Base-by-base conservation (phyloP, 2,329 filamentous ascomycete genomes). In the Fusarium cicatricum region DNA sequence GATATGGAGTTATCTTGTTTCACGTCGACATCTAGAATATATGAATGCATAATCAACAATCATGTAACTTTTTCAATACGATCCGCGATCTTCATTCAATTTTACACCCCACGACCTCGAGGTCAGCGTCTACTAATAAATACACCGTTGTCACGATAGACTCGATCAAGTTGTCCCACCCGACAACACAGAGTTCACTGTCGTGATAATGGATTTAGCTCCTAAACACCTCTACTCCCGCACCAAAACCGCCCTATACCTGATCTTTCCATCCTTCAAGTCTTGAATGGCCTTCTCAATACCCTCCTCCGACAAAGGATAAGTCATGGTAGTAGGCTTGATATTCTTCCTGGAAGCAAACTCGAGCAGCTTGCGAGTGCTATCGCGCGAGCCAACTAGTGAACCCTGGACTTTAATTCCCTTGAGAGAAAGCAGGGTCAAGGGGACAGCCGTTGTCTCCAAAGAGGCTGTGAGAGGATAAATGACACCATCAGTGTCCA, bases 221-320 rank as follows among this genome's bases (percentile, higher is more conserved):
- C n/a, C n/a, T n/a, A n/a, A n/a, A n/a, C 9, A 10, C 23, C 23
- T 17, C 43, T 58, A 64, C 52, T 64, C 48, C 52, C 46, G 62
- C 2, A 74, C 62, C 3, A 77, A 61, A 11, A 70, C 67, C 12
- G 60, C 67, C 29, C 67, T 53, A 43, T 70, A 70, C 29, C 64
- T 47, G 11, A 77, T 60, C 31, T 74, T 64, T 3, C 74, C 74
- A 7, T 72, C 55, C 23, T 71, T 69, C 21, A 77, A 44, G 47
- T 69, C 74, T 1, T 71, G 63, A 49, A 77, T 70, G 4, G 75
- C 74, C 28, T 72, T 67, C 17, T 60, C 52, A 19, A 77, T 71
- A 6, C 75, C 74, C 14, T 66, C 66, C 41, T 71, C 70, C 10
- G 58, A 66, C 31, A 73, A 60, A 3, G 69, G 57, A 17, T 66